phyloP scores from a whole-genome alignment of 2,329 filamentous ascomycete species.

The Microdochium trichocladiopsis region DNA sequence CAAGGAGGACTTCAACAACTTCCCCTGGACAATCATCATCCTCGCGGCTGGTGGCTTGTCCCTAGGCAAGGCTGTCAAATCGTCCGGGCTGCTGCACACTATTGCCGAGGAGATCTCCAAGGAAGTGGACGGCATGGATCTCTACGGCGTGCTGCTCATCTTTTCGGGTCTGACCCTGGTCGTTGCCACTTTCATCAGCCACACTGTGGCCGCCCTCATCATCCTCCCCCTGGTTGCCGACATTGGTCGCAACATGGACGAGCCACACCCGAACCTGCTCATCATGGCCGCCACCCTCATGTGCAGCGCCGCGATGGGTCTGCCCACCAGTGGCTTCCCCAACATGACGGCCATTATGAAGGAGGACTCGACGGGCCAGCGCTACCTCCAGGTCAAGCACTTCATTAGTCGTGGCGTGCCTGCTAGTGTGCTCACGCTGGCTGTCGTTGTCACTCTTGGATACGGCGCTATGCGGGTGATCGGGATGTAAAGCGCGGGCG shows the following conservation, averaged over 20 bases:
- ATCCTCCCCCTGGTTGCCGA: conserved; percentile 85
- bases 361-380: conserved; percentile 87
- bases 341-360: conserved; percentile 99
- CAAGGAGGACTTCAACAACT: conserved; percentile 99
- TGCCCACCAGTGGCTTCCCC: conserved; percentile 94
- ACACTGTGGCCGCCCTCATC: conserved; percentile 93
- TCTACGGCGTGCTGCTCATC: conserved; percentile 82
- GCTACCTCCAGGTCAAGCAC: conserved; percentile 87
- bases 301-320: conserved; percentile 95
- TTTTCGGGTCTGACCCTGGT: conserved; percentile 82
- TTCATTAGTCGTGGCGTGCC: conserved; percentile 94
- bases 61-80: conserved; percentile 89
- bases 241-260: conserved; percentile 76
- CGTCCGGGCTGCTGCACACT: conserved; percentile 84
- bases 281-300: conserved; percentile 95
- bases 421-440: conserved; percentile 72
- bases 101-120: conserved; percentile 73
- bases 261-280: conserved; percentile 87
- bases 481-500: conserved; percentile 17
- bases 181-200: conserved; percentile 94
- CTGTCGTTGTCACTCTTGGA: conserved; percentile 79
- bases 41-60: conserved; percentile 89
- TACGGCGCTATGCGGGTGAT: conserved; percentile 79
- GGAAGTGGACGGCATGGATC: conserved; percentile 66
- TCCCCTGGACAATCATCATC: conserved; percentile 99